A percentile compares a stretch with the other conserved stretches of the same genome.
These are phyloP conservation scores for Aspergillus sp. DNA, from an alignment of 2,329 filamentous ascomycete species.

Conservation along the genomic window DNA sequence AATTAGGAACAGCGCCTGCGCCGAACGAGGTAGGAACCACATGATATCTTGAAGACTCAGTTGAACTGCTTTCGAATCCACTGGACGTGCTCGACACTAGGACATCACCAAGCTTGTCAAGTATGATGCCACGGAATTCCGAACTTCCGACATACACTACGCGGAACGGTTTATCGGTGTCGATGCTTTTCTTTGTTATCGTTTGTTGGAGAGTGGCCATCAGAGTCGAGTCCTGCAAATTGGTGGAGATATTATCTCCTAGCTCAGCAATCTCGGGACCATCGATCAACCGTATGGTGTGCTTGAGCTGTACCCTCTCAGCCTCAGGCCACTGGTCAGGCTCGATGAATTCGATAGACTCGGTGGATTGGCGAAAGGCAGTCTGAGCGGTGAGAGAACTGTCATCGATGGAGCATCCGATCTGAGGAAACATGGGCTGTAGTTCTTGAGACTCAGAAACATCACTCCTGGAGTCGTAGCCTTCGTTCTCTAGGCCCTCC, in stretches of 20 bases:
- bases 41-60: slow-evolving; percentile 47
- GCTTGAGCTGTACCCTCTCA: slow-evolving; percentile 43
- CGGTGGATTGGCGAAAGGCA: slow-evolving; percentile 30
- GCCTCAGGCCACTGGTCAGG: slow-evolving; percentile 40
- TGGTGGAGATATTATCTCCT: slow-evolving; percentile 27
- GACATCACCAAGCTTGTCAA: slow-evolving; percentile 50
- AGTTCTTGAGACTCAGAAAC: slow-evolving; percentile 31
- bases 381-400: slow-evolving; percentile 37
- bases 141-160: slow-evolving; percentile 45
- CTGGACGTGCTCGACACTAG: slow-evolving; percentile 42
- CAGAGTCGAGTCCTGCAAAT: slow-evolving; percentile 32
- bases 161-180: slow-evolving; percentile 44
- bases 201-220: slow-evolving; percentile 45
- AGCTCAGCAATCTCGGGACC: slow-evolving; percentile 29
- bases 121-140: slow-evolving; percentile 40
- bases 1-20: slow-evolving; percentile 44
- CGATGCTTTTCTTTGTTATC: slow-evolving; percentile 41
- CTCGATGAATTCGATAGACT: slow-evolving; percentile 45
- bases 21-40: slow-evolving; percentile 51
- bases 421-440: slow-evolving; percentile 28
- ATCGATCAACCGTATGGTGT: slow-evolving; percentile 41
- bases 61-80: slow-evolving; percentile 33
- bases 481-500: slow-evolving; percentile 26
- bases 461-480: slow-evolving; percentile 26
- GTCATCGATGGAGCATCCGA: slow-evolving; percentile 31